Evolutionary conservation across 2,329 filamentous ascomycete genomes (phyloP), one percentile per base, ranked within the genome.

Genomic region (Colletotrichum tabaci): DNA sequence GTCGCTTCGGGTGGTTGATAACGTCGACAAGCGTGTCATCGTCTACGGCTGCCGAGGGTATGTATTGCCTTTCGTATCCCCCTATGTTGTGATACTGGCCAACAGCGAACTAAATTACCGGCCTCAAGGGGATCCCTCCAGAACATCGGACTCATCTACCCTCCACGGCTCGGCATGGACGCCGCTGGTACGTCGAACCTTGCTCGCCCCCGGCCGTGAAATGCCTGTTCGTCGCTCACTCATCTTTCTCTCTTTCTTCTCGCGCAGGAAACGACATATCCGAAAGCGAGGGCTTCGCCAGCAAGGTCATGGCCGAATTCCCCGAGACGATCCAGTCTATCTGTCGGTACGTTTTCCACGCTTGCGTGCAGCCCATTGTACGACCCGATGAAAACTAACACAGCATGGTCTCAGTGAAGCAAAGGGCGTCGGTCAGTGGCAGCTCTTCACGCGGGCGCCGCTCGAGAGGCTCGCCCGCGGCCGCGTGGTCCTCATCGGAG

Each of bases 1-100:
- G 6, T 62, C 60, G 7, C 23, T 62, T n/a, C n/a, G 60, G 8
- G 13, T 10, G n/a, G 10, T 50, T 30, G 5, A 15, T 23, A 13
- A 18, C 1, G 15, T 3, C 4, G 35, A 42, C 16, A 35, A 21
- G 21, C 50, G 46, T 26, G 38, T 21, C 35, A 26, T 53, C 15
- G 26, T 62, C 12, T 62, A 62, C 35, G 60, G 60, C 4, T 62
- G 60, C 12, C 46, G 60, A 40, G 26, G 47, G 60, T 62, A 26
- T 21, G 30, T 52, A 13, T 6, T 4, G 13, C 13, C 12, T 23
- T 12, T 9, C 15, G 47, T 5, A 12, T 15, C 4, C 7, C 23
- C 26, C 26, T 3, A 26, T 26, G 26, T 4, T 26, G 26, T 26
- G 26, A 26, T 26, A 26, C 26, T 26, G 26, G 18, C 3, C 6